These are phyloP conservation scores for Kwoniella sp. DNA, from an alignment of 768 basidiomycete species.

Conservation along the genomic window DNA sequence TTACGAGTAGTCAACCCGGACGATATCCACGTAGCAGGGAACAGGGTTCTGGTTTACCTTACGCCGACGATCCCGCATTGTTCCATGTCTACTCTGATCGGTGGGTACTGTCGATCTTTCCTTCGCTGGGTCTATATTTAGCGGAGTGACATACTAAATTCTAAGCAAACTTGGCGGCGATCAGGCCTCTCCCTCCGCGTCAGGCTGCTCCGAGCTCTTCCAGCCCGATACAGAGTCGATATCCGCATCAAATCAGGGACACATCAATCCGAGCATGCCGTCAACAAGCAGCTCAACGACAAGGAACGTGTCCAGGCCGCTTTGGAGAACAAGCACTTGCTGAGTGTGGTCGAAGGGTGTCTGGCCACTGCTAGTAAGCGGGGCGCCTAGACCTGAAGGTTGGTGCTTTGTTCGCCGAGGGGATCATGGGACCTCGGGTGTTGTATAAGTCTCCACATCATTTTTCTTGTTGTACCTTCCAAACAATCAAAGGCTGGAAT, in stretches of 20 bases:
- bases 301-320: conserved; percentile 98
- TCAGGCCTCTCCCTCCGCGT: conserved; percentile 94
- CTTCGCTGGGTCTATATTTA: too few species aligned
- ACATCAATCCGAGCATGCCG: conserved; percentile 91
- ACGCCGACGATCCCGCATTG: conserved; percentile 98
- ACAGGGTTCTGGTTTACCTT: conserved; percentile 82
- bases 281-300: conserved; percentile 98
- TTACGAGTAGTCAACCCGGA: conserved; percentile 90
- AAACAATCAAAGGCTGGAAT: too few species aligned
- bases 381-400: conserved; percentile 35
- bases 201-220: conserved; percentile 81
- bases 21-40: conserved; percentile 67
- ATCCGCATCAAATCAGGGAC: conserved; percentile 90
- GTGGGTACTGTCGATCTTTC: conserved; percentile 58
- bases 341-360: conserved; percentile 84
- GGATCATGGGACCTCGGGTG: too few species aligned
- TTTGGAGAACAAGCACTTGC: conserved; percentile 81
- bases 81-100: conserved; percentile 95
- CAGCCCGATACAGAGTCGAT: conserved; percentile 91
- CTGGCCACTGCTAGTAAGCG: conserved; percentile 60
- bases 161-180: neutral
- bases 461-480: too few species aligned
- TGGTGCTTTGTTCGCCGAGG: too few species aligned
- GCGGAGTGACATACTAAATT: neutral
- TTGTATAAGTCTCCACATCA: too few species aligned